Evolutionary conservation across 177 flowering plant genomes (phyloP), one percentile per base, ranked within the genome.

Genomic region (Vitis hybrid): DNA sequence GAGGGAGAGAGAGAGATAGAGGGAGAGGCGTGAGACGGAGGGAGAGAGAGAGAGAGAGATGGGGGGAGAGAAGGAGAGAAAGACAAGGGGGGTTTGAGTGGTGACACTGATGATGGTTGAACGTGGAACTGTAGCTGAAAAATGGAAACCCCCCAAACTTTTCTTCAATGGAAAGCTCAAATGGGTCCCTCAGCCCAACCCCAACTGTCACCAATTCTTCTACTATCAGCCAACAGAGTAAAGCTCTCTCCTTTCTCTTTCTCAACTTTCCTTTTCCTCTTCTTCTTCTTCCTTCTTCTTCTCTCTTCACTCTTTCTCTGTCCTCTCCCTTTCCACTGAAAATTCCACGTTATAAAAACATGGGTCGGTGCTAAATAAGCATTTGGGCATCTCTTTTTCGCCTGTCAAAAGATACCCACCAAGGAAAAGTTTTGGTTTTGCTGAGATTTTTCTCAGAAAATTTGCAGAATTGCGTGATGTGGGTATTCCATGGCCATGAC

Each of bases 201-300:
- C 76, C 77, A 82, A 77, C 77, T 77, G 81, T 80, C 84, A 69
- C 68, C 58, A 68, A 70, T 72, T 77, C 78, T 65, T 54, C 74
- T 57, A 51, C 75, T 71, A 27, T 60, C 65, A 41, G 46, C 70
- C 73, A 67, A 64, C 74, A 71, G 58, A 35, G 68, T 68, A 68
- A 67, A 65, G 73, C 69, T 61, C 50, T 60, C 35, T 24, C 63
- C 73, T 68, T 69, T 70, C 58, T 12, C 57, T 66, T 66, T 61
- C 51, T 56, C 30, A 30, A 32, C 73, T 58, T 64, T 32, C 35
- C 67, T 14, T 48, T 65, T 48, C 60, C n/a, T 52, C 50, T 18
- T 54, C 56, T 5, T 54, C 57, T 24, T 24, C 27, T 21, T 48
- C 10, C 27, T 21, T 32, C 10, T 56, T 58, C 4, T 20, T 30